phyloP scores from a whole-genome alignment of 2,329 filamentous ascomycete species.

The Fusarium nelsonii region DNA sequence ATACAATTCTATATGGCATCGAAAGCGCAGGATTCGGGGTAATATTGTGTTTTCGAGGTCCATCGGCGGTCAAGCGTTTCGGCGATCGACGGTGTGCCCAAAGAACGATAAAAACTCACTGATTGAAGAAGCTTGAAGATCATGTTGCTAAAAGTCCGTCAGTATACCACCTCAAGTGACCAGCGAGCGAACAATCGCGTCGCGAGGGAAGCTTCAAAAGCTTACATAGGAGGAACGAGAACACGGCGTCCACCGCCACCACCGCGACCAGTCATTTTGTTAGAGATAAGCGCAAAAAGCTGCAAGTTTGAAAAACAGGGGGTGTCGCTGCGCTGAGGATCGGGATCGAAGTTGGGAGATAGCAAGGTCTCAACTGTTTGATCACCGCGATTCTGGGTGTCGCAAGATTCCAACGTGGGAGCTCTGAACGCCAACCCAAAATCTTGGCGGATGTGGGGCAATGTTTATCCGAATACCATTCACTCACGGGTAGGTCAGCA shows the following conservation, averaged over 20 bases:
- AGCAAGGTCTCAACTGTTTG: constrained; percentile 22
- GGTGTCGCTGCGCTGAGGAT: constrained; percentile 8
- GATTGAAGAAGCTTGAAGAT: constrained; percentile 82
- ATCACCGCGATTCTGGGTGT: constrained; percentile 43
- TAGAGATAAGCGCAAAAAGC: constrained; percentile 19
- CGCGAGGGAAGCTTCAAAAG: constrained; percentile 15
- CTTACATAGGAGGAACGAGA: constrained; percentile 68
- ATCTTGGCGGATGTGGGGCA: constrained; percentile 39
- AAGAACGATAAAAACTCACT: constrained; percentile 49
- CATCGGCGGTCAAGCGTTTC: constrained; percentile 28
- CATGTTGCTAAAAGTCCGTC: constrained; percentile 56
- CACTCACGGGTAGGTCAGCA: constrained; percentile 3
- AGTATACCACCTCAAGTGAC: constrained; percentile 28
- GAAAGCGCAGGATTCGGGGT: constrained; percentile 1
- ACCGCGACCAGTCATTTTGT: constrained; percentile 68
- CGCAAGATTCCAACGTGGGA: constrained; percentile 45
- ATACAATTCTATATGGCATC: not conserved
- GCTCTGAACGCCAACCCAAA: constrained; percentile 43
- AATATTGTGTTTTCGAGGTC: constrained; percentile 32
- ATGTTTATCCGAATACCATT: constrained; percentile 28
- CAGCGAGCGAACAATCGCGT: constrained; percentile 32
- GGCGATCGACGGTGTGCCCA: not conserved
- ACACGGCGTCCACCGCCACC: constrained; percentile 71
- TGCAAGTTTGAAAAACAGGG: not conserved
- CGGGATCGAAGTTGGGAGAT: constrained; percentile 2